Evolutionary conservation across 1,284 basidiomycete species (phyloP), one percentile per base, ranked within the genome.

Genomic region (Pseudozyma tsukubaensis): DNA sequence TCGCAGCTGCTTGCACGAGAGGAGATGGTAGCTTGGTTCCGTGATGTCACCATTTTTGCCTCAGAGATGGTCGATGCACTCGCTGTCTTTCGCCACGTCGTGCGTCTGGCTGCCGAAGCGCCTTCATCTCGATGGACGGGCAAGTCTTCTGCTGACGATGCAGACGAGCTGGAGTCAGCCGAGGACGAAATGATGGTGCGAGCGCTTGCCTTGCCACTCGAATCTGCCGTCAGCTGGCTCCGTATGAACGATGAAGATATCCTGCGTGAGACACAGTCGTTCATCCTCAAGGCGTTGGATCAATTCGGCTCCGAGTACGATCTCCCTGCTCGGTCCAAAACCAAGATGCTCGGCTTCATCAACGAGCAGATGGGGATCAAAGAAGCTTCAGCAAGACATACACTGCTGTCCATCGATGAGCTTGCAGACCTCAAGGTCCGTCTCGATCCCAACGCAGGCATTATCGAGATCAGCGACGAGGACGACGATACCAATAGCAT

Each of bases 241-340:
- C 82, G 83, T 36, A 78, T 84, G 64, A 84, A 83, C 59, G 77
- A 84, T n/a, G 59, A 66, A n/a, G 82, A 81, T 52, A 78, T 83
- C 19, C 69, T 84, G 14, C 64, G 75, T 42, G 78, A 83, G 50
- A 78, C 82, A 4, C 70, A 65, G 43, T 72, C 70, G 6, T 83
- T 80, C 56, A 64, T 84, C 34, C 62, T 75, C 29, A 74, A 78
- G 50, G 76, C 77, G 32, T 57, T 84, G 3, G 72, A 80, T 35
- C 61, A 63, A 42, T 81, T 82, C 32, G 66, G 58, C 12, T 49
- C 42, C 39, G 69, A 75, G n/a, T 59, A 62, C 45, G 63, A 65
- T 21, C 45, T 82, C 14, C 82, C 82, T 2, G 35, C 45, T 13
- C 49, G 50, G 19, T 72, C 77, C 21, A 75, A 59, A 53, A 54